Evolutionary conservation across 106 monocot species (phyloP).

Genomic region (Apostasia shenzhenica): DNA sequence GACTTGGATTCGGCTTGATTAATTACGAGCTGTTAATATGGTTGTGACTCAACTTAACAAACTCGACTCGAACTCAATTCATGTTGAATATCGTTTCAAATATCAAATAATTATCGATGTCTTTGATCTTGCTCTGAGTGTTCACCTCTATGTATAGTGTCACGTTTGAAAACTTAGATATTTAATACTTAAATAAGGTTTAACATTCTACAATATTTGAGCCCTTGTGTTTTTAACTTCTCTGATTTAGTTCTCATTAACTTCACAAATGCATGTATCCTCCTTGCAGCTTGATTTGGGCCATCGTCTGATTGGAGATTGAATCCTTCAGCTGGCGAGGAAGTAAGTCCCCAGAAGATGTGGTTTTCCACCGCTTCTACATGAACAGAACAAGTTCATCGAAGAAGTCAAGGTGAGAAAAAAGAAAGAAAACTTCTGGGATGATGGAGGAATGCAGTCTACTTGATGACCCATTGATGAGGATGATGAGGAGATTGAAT

Average conservation of each 20-base stretch:
- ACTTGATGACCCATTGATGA: constrained; percentile 35
- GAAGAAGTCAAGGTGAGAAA: constrained; percentile 44
- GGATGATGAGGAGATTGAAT: constrained; percentile 68
- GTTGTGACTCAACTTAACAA: too few species aligned
- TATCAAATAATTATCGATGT: neutral
- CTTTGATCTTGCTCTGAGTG: neutral
- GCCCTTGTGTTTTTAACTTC: too few species aligned
- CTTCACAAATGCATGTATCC: neutral
- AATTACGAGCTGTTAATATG: too few species aligned
- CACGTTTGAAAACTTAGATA: too few species aligned
- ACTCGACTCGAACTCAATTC: too few species aligned
- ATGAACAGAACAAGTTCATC: constrained; percentile 59
- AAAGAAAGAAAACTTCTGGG: constrained; percentile 21
- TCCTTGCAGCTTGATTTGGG: constrained; percentile 52
- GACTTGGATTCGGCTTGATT: too few species aligned
- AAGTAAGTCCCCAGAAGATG: constrained; percentile 92
- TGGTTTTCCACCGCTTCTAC: constrained; percentile 89
- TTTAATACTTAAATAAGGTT: too few species aligned
- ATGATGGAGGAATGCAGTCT: constrained; percentile 39
- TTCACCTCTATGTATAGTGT: too few species aligned
- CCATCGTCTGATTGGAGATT: constrained; percentile 68
- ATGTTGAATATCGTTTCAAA: too few species aligned
- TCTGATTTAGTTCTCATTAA: neutral
- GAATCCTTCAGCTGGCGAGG: constrained; percentile 68
- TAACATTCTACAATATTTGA: too few species aligned